phyloP scores from a whole-genome alignment of 768 basidiomycete species.

The Tremella mesenterica region DNA sequence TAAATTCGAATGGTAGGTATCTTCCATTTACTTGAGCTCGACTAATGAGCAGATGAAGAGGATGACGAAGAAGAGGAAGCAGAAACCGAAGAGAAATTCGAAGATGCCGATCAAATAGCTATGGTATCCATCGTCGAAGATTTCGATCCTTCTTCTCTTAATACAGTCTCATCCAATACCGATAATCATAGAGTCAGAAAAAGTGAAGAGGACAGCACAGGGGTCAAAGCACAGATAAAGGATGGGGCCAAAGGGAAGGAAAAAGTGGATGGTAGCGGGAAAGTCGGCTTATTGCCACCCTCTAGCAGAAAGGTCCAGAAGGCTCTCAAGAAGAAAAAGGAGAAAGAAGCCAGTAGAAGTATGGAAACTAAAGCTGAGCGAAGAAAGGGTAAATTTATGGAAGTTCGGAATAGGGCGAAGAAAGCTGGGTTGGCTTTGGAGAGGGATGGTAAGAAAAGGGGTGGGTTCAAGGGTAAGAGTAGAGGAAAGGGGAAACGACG shows the following conservation, averaged over 20 bases:
- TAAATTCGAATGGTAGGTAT: neutral
- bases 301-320: constrained; percentile 33
- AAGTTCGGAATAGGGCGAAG: constrained; percentile 57
- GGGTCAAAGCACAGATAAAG: neutral
- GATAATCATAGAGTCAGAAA: neutral
- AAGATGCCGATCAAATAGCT: constrained; percentile 73
- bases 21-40: neutral
- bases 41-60: constrained; percentile 1
- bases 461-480: constrained; percentile 8
- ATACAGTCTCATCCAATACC: neutral
- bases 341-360: constrained; percentile 44
- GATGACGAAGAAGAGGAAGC: constrained; percentile 16
- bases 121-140: constrained; percentile 88
- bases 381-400: constrained; percentile 56
- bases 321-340: constrained; percentile 5
- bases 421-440: constrained; percentile 67
- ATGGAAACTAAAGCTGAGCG: constrained; percentile 67
- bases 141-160: constrained; percentile 58
- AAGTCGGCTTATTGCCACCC: constrained; percentile 32
- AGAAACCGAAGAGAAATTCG: constrained; percentile 58
- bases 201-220: too few relatives aligned
- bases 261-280: too few relatives aligned
- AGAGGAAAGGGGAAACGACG: constrained; percentile 17
- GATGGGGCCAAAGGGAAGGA: neutral
- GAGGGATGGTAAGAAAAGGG: constrained; percentile 23